Conservation (phyloP, 257 asterid genomes). For the Schizonepeta tenuifolia region DNA sequence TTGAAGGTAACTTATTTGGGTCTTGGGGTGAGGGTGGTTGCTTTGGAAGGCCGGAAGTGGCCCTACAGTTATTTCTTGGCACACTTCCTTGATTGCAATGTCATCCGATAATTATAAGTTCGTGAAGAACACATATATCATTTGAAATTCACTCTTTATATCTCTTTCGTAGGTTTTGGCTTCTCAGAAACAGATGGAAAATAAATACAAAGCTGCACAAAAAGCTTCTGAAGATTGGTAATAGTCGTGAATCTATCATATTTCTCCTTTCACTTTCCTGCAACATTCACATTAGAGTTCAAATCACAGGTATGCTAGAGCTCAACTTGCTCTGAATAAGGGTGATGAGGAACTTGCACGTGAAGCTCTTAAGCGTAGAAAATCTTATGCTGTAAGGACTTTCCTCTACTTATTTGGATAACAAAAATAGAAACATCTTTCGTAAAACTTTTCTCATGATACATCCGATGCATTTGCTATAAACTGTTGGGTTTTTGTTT, state of each 20-base stretch:
- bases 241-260: slow-evolving; percentile 28
- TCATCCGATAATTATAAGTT: neutral
- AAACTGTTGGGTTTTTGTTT: slow-evolving; percentile 9
- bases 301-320: slow-evolving; percentile 85
- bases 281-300: slow-evolving; percentile 34
- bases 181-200: slow-evolving; percentile 93
- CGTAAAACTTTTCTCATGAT: slow-evolving; percentile 4
- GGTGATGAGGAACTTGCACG: slow-evolving; percentile 99
- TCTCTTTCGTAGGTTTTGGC: slow-evolving; percentile 77
- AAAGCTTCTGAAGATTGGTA: slow-evolving; percentile 97
- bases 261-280: slow-evolving; percentile 27
- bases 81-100: slow-evolving; percentile 16
- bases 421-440: slow-evolving; percentile 5
- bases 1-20: neutral
- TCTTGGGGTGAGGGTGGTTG: neutral
- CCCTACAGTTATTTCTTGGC: slow-evolving; percentile 2
- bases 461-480: slow-evolving; percentile 22
- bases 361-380: slow-evolving; percentile 96
- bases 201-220: slow-evolving; percentile 85
- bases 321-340: slow-evolving; percentile 92
- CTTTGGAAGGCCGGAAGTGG: neutral
- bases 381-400: slow-evolving; percentile 79
- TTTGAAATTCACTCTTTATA: no score
- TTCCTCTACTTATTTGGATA: slow-evolving; percentile 12
- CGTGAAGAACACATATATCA: slow-evolving; percentile 2